These are phyloP conservation scores for Chaetomium sp. DNA, from an alignment of 2,329 filamentous ascomycete genomes.

Conservation along the genomic window DNA sequence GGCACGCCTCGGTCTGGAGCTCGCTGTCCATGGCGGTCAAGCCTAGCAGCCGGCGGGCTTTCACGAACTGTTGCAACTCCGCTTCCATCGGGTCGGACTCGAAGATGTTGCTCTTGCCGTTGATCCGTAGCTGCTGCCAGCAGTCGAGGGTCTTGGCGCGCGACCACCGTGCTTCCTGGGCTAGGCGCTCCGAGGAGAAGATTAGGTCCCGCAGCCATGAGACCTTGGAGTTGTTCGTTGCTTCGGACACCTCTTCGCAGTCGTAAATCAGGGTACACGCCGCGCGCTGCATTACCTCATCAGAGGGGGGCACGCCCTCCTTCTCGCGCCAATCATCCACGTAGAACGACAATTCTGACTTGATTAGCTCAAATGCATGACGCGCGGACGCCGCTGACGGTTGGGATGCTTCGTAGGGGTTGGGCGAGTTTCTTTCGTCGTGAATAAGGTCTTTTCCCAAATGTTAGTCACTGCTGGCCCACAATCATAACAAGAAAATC, in stretches of 20 bases:
- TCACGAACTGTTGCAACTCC: slow-evolving; percentile 49
- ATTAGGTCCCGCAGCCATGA: slow-evolving; percentile 57
- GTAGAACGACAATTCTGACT: slow-evolving; percentile 51
- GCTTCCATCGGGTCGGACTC: slow-evolving; percentile 50
- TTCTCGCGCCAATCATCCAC: slow-evolving; percentile 39
- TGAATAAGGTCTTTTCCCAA: slow-evolving; percentile 52
- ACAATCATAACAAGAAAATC: not conserved
- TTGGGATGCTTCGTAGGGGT: slow-evolving; percentile 46
- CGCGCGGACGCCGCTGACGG: slow-evolving; percentile 41
- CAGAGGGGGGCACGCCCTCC: slow-evolving; percentile 37
- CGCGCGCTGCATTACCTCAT: slow-evolving; percentile 50
- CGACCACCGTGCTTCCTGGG: slow-evolving; percentile 21
- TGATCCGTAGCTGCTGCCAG: slow-evolving; percentile 46
- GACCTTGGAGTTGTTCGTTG: slow-evolving; percentile 31
- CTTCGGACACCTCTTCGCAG: slow-evolving; percentile 41
- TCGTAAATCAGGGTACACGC: slow-evolving; percentile 54
- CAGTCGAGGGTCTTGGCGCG: slow-evolving; percentile 40
- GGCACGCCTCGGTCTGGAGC: slow-evolving; percentile 53
- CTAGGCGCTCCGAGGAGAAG: slow-evolving; percentile 40
- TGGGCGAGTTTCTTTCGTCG: slow-evolving; percentile 51
- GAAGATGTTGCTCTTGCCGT: slow-evolving; percentile 52
- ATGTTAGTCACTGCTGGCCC: slow-evolving; percentile 15
- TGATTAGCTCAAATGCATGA: slow-evolving; percentile 57
- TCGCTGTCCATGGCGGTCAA: slow-evolving; percentile 54
- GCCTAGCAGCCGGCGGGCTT: slow-evolving; percentile 46